Evolutionary conservation across 1,139 yeast species (phyloP).

Genomic region (Lodderomyces orthopsilosis): DNA sequence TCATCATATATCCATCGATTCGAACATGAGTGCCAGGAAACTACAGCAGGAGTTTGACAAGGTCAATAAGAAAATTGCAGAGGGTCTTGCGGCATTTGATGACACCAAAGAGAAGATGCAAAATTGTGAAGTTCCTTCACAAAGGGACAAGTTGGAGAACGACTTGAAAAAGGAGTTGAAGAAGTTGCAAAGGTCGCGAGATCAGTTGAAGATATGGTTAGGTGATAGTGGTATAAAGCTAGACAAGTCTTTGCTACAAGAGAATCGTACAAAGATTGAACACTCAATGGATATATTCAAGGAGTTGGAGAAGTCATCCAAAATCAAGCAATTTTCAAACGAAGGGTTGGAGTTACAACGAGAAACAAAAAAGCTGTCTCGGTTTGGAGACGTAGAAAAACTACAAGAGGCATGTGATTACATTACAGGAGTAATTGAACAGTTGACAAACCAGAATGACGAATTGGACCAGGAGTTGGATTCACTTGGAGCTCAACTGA

Average conservation of each 20-base stretch:
- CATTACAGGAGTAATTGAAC: slow-evolving; percentile 73
- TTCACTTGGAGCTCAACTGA: slow-evolving; percentile 40
- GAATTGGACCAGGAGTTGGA: slow-evolving; percentile 75
- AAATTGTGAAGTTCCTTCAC: slow-evolving; percentile 78
- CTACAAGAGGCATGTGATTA: slow-evolving; percentile 75
- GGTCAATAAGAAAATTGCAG: slow-evolving; percentile 89
- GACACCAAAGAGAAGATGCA: slow-evolving; percentile 83
- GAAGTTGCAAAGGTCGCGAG: slow-evolving; percentile 89
- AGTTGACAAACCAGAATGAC: slow-evolving; percentile 79
- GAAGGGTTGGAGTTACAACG: slow-evolving; percentile 81
- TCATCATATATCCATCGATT: not conserved
- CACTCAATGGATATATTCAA: slow-evolving; percentile 96
- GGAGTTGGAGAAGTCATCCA: slow-evolving; percentile 90
- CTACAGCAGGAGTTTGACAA: slow-evolving; percentile 84
- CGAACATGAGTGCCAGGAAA: slow-evolving; percentile 44
- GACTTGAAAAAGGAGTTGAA: slow-evolving; percentile 96
- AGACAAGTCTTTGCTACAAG: slow-evolving; percentile 69
- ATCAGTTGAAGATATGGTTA: slow-evolving; percentile 94
- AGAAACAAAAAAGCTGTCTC: slow-evolving; percentile 32
- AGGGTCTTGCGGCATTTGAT: slow-evolving; percentile 89
- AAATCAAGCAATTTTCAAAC: slow-evolving; percentile 92
- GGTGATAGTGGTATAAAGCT: slow-evolving; percentile 91
- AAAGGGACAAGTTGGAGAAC: slow-evolving; percentile 89
- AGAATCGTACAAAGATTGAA: slow-evolving; percentile 81
- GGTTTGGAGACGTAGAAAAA: slow-evolving; percentile 64